Evolutionary conservation across 139 green algal species (phyloP).

Genomic region (Auxenochlorella protothecoides): DNA sequence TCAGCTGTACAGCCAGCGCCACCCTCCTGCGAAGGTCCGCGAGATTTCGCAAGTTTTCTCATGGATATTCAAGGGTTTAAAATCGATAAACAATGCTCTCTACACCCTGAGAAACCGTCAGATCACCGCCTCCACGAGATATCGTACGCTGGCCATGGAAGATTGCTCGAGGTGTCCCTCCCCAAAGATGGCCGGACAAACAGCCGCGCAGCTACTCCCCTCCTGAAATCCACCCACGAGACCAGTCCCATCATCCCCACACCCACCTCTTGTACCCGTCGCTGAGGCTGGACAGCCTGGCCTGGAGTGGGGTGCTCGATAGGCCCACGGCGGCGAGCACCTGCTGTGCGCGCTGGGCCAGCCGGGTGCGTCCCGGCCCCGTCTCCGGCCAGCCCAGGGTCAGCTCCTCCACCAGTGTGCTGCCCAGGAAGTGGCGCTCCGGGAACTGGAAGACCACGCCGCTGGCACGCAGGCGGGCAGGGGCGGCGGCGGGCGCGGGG

Average conservation of each 20-base stretch:
- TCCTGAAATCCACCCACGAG: no score
- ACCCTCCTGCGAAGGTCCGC: constrained; percentile 32
- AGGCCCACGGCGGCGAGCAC: constrained; percentile 66
- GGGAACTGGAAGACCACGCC: constrained; percentile 91
- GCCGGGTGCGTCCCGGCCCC: constrained; percentile 8
- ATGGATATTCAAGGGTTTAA: no score
- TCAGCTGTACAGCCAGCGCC: constrained; percentile 81
- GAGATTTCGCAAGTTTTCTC: background rate
- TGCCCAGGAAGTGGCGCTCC: constrained; percentile 85
- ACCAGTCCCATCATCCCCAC: background rate
- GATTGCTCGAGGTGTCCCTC: no score
- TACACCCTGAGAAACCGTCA: no score
- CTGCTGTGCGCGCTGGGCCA: constrained; percentile 12
- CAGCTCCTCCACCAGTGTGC: constrained; percentile 37
- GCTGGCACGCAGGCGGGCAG: background rate
- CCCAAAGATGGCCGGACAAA: no score
- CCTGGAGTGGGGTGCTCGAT: constrained; percentile 43
- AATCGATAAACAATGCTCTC: no score
- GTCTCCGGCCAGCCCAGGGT: constrained; percentile 47
- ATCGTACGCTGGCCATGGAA: no score
- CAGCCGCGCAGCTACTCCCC: no score
- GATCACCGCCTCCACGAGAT: no score
- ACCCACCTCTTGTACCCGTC: constrained; percentile 76
- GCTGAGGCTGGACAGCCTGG: constrained; percentile 48
- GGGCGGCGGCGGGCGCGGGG: background rate